These are phyloP conservation scores for Cephaloascus albidus DNA, from an alignment of 805 yeast species.

Conservation along the genomic window DNA sequence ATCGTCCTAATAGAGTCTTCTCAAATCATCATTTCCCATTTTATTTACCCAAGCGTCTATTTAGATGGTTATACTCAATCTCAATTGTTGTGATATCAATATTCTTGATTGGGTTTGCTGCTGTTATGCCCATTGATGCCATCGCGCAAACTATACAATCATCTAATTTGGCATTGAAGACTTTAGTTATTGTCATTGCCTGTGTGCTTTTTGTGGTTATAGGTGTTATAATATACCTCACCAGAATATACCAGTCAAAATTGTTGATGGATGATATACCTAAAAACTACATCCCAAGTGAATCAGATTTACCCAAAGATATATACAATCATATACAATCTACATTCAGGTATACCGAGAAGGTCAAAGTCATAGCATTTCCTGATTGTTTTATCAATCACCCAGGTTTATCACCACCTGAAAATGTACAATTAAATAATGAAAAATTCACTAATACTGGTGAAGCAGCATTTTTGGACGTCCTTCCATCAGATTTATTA, in stretches of 20 bases:
- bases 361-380: slow-evolving; percentile 22
- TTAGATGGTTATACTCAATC: slow-evolving; percentile 35
- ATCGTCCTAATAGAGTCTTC: neutral
- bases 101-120: slow-evolving; percentile 45
- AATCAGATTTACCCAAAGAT: slow-evolving; percentile 34
- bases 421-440: slow-evolving; percentile 25
- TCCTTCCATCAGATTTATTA: slow-evolving; percentile 1
- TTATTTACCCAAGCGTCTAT: slow-evolving; percentile 7
- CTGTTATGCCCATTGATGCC: slow-evolving; percentile 76
- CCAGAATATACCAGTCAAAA: slow-evolving; percentile 50
- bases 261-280: slow-evolving; percentile 70
- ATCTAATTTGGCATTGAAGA: slow-evolving; percentile 60
- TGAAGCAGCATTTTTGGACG: neutral
- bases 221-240: slow-evolving; percentile 40
- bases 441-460: slow-evolving; percentile 1
- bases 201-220: slow-evolving; percentile 50
- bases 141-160: slow-evolving; percentile 47
- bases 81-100: slow-evolving; percentile 30
- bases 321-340: slow-evolving; percentile 15
- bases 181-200: slow-evolving; percentile 71
- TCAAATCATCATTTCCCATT: neutral
- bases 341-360: slow-evolving; percentile 18
- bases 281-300: slow-evolving; percentile 61
- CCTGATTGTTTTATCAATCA: slow-evolving; percentile 25
- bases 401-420: slow-evolving; percentile 32